A percentile compares a stretch with the other conserved stretches of the same genome.
Evolutionary conservation across 352 stramenopile species (phyloP).

Genomic region (Pythium aphanidermatum): DNA sequence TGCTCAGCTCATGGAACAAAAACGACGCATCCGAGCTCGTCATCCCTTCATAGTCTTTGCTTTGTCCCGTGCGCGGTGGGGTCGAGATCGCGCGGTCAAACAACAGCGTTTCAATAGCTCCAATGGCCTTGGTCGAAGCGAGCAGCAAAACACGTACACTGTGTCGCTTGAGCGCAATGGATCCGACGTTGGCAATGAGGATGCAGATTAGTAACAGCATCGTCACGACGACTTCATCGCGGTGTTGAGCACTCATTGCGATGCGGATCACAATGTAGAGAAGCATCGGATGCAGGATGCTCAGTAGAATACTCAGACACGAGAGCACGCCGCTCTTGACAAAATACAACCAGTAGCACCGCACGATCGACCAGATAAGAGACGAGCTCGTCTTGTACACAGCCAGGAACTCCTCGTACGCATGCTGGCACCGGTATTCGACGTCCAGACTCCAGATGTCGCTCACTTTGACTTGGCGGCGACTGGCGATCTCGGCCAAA

Average conservation of each 20-base stretch:
- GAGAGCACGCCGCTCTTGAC: slow-evolving; percentile 6
- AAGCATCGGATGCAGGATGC: slow-evolving; percentile 16
- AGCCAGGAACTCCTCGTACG: slow-evolving; percentile 11
- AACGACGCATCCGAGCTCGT: slow-evolving; percentile 11
- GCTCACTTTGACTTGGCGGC: slow-evolving; percentile 2
- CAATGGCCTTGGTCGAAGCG: slow-evolving; percentile 9
- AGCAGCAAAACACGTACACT: slow-evolving; percentile 4
- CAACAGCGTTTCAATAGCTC: slow-evolving; percentile 17
- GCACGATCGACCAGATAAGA: slow-evolving; percentile 10
- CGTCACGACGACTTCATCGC: slow-evolving; percentile 1
- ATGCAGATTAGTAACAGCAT: slow-evolving; percentile 4
- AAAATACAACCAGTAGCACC: slow-evolving; percentile 15
- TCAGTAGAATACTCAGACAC: slow-evolving; percentile 5
- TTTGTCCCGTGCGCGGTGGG: not conserved
- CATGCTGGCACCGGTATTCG: slow-evolving; percentile 8
- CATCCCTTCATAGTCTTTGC: not conserved
- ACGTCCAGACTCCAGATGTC: slow-evolving; percentile 15
- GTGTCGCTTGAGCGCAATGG: slow-evolving; percentile 8
- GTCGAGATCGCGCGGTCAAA: slow-evolving; percentile 12
- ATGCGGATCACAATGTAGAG: slow-evolving; percentile 12
- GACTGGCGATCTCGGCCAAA: slow-evolving; percentile 8
- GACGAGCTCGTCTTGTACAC: slow-evolving; percentile 12
- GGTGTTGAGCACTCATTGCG: slow-evolving; percentile 2
- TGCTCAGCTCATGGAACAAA: slow-evolving; percentile 18
- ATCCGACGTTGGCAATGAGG: not conserved